Evolutionary conservation across 2,329 filamentous ascomycete species (phyloP).

Genomic region (Sclerotinia subarctica): DNA sequence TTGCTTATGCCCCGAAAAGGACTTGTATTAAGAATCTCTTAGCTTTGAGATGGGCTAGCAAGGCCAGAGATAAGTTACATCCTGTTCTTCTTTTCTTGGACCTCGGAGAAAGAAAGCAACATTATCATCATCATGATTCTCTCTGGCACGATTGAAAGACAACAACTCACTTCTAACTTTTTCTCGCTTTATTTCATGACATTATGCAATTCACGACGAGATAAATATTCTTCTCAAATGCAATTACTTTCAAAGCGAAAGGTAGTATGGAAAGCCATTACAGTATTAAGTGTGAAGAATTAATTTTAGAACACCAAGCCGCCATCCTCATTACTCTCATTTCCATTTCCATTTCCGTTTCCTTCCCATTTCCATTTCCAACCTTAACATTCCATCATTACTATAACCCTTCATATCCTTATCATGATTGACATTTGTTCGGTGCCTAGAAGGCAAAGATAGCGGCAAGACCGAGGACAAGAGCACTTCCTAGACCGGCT

Average conservation of each 20-base stretch:
- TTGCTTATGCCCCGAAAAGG: not conserved
- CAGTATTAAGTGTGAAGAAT: conserved; percentile 3
- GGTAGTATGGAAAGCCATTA: conserved; percentile 6
- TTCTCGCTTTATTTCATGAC: not conserved
- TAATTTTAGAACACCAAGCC: conserved; percentile 3
- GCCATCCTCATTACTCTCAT: not conserved
- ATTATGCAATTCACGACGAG: not conserved
- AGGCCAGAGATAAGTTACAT: not conserved
- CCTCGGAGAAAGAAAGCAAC: not conserved
- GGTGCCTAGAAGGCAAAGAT: not conserved
- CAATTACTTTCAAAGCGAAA: not conserved
- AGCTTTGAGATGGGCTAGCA: not conserved
- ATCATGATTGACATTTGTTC: not conserved
- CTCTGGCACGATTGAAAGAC: not conserved
- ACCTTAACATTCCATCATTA: not conserved
- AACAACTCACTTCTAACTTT: not conserved
- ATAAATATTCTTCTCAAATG: not conserved
- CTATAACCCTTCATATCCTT: conserved; percentile 3
- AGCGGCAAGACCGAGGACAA: conserved; percentile 1
- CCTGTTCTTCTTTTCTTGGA: not conserved
- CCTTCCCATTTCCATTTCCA: not conserved
- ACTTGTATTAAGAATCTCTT: not conserved
- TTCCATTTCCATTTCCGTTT: not conserved
- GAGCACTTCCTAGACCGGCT: conserved; percentile 2
- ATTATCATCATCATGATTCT: not conserved